These are phyloP conservation scores for Cicer arietinum DNA, from an alignment of 306 rosid genomes.

Conservation along the genomic window DNA sequence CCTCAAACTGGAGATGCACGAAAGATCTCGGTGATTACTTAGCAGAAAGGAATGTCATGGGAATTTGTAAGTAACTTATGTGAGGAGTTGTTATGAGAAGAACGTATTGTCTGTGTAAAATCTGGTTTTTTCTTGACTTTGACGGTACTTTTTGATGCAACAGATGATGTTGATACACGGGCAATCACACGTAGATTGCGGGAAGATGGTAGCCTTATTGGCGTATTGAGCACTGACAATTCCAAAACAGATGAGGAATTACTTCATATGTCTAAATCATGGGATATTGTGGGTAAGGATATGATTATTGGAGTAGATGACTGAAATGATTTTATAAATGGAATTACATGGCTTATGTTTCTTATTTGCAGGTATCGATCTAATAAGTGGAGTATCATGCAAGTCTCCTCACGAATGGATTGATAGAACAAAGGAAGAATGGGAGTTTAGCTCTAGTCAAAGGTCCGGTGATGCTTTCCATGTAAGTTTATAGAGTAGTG, in stretches of 20 bases:
- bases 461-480: conserved; percentile 58
- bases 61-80: conserved; percentile 79
- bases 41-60: conserved; percentile 87
- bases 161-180: conserved; percentile 96
- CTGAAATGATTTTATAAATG: conserved; percentile 11
- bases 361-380: conserved; percentile 73
- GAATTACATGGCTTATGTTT: conserved; percentile 36
- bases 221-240: conserved; percentile 88
- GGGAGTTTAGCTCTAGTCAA: conserved; percentile 63
- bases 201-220: conserved; percentile 95
- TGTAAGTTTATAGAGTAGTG: conserved; percentile 50
- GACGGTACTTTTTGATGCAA: conserved; percentile 45
- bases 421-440: conserved; percentile 67
- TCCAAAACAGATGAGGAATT: conserved; percentile 84
- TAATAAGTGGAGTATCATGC: conserved; percentile 94
- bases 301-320: conserved; percentile 15
- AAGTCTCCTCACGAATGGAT: conserved; percentile 83
- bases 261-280: conserved; percentile 75
- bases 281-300: conserved; percentile 94
- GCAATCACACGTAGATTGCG: conserved; percentile 92
- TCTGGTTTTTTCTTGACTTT: conserved; percentile 27
- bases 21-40: conserved; percentile 77
- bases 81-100: conserved; percentile 26
- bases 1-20: conserved; percentile 90
- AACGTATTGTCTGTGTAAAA: background rate